Evolutionary conservation across 116 monocot genomes (phyloP), one percentile per base, ranked within the genome.

Genomic region (Dioscorea cayenensis): DNA sequence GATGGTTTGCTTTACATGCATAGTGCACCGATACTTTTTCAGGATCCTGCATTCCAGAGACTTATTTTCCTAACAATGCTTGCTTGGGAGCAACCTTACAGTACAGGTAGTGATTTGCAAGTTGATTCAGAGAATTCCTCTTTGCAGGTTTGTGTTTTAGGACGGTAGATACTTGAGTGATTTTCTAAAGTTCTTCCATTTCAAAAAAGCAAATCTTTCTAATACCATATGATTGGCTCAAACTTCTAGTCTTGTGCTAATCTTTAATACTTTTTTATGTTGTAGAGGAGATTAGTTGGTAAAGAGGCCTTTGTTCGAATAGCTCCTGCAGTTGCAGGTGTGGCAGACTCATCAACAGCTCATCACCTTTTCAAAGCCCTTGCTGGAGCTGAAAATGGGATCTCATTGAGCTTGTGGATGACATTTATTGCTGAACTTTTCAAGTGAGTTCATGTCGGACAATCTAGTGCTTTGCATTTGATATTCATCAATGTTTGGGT

Each of bases 1-100:
- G 43, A 43, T 43, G 43, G 11, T 43, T 62, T 21, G 22, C 21
- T 21, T 43, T 7, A 43, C 43, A 32, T 43, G 7, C 43, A 43
- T 43, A 7, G 43, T 43, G 43, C 12, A 22, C 17, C 11, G 12
- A 64, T 73, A 43, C 63, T 36, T 71, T 63, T 79, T 4, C 83
- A 96, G 96, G 96, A 96, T 21, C 72, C 81, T 83, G 88, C 92
- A 72, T 96, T 96, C 77, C 96, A 90, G 81, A 90, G 82, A 79
- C 88, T 96, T 76, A 77, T 96, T 72, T 96, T 96, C 72, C 75
- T 96, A 70, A 90, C 96, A 18, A 96, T 96, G 96, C 88, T 96
- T 77, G 96, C 90, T 63, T 96, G 96, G 96, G 90, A 96, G 79
- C 74, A 90, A 14, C 92, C 96, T 59, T 92, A 92, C 65, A 60